phyloP scores from a whole-genome alignment of 345 rosid species.

The Salix dunnii region DNA sequence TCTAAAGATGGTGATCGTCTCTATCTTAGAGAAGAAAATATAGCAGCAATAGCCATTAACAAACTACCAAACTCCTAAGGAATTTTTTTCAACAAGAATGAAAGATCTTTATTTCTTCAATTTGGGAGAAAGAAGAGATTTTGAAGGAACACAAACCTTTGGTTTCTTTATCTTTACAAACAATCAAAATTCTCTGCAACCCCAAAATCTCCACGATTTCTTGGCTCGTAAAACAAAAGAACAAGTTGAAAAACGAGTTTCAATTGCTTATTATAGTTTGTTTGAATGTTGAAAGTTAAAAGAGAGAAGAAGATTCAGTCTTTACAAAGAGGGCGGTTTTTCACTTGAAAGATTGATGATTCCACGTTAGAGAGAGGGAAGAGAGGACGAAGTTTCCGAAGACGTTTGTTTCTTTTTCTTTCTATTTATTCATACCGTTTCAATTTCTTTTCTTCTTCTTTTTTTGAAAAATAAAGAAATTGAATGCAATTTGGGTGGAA shows the following conservation, averaged over 20 bases:
- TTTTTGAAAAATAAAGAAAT: neutral
- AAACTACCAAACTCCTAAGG: neutral
- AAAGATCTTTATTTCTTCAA: neutral
- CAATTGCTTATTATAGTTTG: slow-evolving; percentile 1
- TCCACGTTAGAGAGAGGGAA: slow-evolving; percentile 3
- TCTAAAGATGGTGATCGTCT: slow-evolving; percentile 74
- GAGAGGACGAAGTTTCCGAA: slow-evolving; percentile 13
- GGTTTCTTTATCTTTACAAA: neutral
- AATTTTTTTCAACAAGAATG: no score
- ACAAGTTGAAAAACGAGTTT: neutral
- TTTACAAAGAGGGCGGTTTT: neutral
- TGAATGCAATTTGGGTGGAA: slow-evolving; percentile 5
- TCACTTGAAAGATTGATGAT: neutral
- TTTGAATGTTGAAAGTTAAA: neutral
- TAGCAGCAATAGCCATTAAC: slow-evolving; percentile 74
- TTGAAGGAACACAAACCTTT: slow-evolving; percentile 9
- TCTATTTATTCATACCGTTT: neutral
- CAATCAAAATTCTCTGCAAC: slow-evolving; percentile 7
- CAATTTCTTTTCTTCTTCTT: no score
- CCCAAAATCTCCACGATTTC: neutral
- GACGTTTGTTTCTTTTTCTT: neutral
- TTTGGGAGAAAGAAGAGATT: neutral
- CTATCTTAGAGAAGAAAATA: slow-evolving; percentile 74
- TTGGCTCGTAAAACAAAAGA: neutral
- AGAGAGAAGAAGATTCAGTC: neutral